Evolutionary conservation across 306 rosid genomes (phyloP), one percentile per base, ranked within the genome.

Genomic region (Lathyrus tuberosus): DNA sequence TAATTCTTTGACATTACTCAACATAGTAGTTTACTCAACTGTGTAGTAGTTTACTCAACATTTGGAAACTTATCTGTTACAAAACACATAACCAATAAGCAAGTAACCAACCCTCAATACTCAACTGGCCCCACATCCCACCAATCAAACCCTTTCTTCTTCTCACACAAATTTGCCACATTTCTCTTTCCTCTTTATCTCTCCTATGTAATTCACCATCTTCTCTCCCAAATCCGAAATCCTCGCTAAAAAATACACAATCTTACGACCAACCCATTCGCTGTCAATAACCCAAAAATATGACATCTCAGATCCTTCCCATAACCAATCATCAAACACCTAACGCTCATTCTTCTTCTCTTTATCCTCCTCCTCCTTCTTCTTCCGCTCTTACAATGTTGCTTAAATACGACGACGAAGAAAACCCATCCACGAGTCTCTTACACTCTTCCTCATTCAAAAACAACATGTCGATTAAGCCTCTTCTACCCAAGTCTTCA

Each of bases 231-330:
- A 41, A 16, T 15, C 48, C 10, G 7, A 6, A 6, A 10, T 8
- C 10, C 42, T 16, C 17, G 2, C 6, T 17, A 35, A 56, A 13
- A 15, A 52, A 64, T 20, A n/a, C 30, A 38, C 33, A 57, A 38
- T 16, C 18, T 62, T 3, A 14, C 42, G 28, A 41, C 15, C 37
- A 42, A 43, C 18, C 58, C n/a, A 24, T 31, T 76, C 24, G 7
- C 65, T 72, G 26, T 44, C 17, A 52, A 10, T 10, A 6, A 30
- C 18, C 52, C 11, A 13, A 3, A 7, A 64, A 54, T 1, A 91
- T 92, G 98, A 85, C 90, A 20, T 89, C 96, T 70, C 84, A 80
- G 14, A 77, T 82, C 24, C 62, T 92, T 11, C 88, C 95, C 49
- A 51, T 83, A 6, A 26, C 90, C 20, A 83, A 82, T 28, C 78